phyloP scores from a whole-genome alignment of 306 rosid genomes.

The Vigna angularis region DNA sequence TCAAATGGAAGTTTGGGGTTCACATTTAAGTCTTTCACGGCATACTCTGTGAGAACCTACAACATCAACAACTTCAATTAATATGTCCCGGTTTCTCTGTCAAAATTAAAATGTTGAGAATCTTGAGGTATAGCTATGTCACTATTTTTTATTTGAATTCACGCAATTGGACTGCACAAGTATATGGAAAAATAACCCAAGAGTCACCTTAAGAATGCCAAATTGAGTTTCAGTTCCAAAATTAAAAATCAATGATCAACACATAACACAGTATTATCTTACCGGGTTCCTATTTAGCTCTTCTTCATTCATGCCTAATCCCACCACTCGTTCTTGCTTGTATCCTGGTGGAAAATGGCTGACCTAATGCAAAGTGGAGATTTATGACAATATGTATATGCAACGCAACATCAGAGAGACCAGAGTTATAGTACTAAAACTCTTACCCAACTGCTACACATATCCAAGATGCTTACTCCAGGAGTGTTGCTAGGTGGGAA shows the following conservation, averaged over 20 bases:
- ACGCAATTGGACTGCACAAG: neutral
- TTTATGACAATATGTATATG: slow-evolving; percentile 11
- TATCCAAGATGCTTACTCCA: slow-evolving; percentile 75
- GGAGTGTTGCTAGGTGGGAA: slow-evolving; percentile 78
- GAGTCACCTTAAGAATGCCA: slow-evolving; percentile 4
- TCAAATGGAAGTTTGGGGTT: slow-evolving; percentile 73
- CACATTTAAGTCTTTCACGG: slow-evolving; percentile 76
- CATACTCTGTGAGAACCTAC: slow-evolving; percentile 77
- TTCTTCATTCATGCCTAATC: slow-evolving; percentile 83
- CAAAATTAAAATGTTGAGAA: neutral
- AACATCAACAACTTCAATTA: slow-evolving; percentile 39
- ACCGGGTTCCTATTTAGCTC: slow-evolving; percentile 81
- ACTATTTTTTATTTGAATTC: slow-evolving; percentile 25
- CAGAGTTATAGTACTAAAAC: slow-evolving; percentile 16
- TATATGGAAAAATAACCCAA: neutral
- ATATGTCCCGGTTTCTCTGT: slow-evolving; percentile 20
- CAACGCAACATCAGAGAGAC: slow-evolving; percentile 22
- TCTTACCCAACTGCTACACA: slow-evolving; percentile 93
- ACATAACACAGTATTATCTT: slow-evolving; percentile 36
- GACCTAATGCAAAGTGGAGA: slow-evolving; percentile 59
- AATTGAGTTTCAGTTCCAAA: slow-evolving; percentile 19
- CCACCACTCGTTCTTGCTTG: slow-evolving; percentile 78
- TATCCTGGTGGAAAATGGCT: slow-evolving; percentile 87
- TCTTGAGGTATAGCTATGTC: slow-evolving; percentile 3
- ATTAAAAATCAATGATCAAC: slow-evolving; percentile 2